Conservation (phyloP, 2,329 filamentous ascomycete genomes). For the Stemphylium vesicarium region DNA sequence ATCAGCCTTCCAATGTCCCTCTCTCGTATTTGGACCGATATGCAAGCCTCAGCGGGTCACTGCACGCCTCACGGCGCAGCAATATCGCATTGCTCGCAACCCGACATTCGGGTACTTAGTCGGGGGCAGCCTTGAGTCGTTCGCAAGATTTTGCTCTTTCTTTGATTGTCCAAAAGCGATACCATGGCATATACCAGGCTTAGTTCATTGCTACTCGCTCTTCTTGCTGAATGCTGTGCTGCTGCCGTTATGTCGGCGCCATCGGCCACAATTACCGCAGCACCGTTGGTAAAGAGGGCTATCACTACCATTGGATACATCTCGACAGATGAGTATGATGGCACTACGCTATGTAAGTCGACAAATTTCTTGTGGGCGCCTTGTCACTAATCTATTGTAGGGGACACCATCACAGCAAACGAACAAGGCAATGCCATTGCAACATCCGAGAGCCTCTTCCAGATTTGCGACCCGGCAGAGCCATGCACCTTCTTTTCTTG, state of each 20-base stretch:
- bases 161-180: background rate
- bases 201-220: slow-evolving; percentile 3
- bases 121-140: background rate
- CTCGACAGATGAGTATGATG: slow-evolving; percentile 7
- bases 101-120: slow-evolving; percentile 4
- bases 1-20: slow-evolving; percentile 6
- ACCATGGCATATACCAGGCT: slow-evolving; percentile 7
- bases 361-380: too few species aligned
- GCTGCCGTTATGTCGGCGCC: slow-evolving; percentile 13
- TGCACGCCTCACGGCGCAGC: slow-evolving; percentile 6
- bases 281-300: slow-evolving; percentile 9
- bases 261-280: slow-evolving; percentile 12
- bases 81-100: background rate
- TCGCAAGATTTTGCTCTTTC: background rate
- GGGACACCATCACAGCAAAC: slow-evolving; percentile 17
- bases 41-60: slow-evolving; percentile 15
- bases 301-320: slow-evolving; percentile 19
- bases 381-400: slow-evolving; percentile 6
- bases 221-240: slow-evolving; percentile 1
- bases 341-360: slow-evolving; percentile 19
- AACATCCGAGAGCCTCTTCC: slow-evolving; percentile 14
- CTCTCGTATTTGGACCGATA: slow-evolving; percentile 3
- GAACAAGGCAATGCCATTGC: slow-evolving; percentile 11
- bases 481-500: slow-evolving; percentile 20
- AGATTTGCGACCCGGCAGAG: slow-evolving; percentile 8